Evolutionary conservation across 2,329 filamentous ascomycete species (phyloP), one percentile per base, ranked within the genome.

Genomic region (Arthrobotrys iridis): DNA sequence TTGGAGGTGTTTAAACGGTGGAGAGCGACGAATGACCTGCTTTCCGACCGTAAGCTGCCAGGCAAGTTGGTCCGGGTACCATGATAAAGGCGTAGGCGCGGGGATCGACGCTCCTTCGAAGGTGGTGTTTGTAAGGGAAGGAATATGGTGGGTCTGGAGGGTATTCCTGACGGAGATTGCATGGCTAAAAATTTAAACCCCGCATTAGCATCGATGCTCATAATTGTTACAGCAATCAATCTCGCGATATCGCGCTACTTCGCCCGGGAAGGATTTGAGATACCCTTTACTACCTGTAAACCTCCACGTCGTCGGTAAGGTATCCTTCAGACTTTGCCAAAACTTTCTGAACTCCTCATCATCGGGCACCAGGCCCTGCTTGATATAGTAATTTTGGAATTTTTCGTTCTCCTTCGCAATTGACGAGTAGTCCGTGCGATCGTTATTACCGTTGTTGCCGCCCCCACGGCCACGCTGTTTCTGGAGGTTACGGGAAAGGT

Each of bases 21-120:
- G 89, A 82, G 96, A 97, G 81, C 93, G 93, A 80, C 95, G 91
- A 77, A 99, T 88, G 78, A 98, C 90, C 81, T 96, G 93, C 86
- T 98, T 99, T 77, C 95, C 93, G 4, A 94, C 98, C 48, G 93
- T 97, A 93, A 98, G 98, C 83, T 90, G 93, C 91, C 96, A 99
- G 57, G 95, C 95, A 76, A 99, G 89, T 80, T 92, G 88, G 81
- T 98, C 93, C 43, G 95, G 95, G 82, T 97, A 99, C 93, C 94
- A 98, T 30, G 89, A 85, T 67, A 99, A 90, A 0, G 92, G 87
- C 81, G 88, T 86, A 7, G 95, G 95, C 10, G 95, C 89, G 76
- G 93, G 89, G 78, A 98, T 93, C 11, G 87, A 86, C 79, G 90
- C 86, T 80, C 91, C 94, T 83, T 99, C 93, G 67, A 77, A 79